Percentiles rank a stretch among this genome's conserved stretches.
phyloP scores from a whole-genome alignment of 331 rosid species.

The Pyrus hybrid region DNA sequence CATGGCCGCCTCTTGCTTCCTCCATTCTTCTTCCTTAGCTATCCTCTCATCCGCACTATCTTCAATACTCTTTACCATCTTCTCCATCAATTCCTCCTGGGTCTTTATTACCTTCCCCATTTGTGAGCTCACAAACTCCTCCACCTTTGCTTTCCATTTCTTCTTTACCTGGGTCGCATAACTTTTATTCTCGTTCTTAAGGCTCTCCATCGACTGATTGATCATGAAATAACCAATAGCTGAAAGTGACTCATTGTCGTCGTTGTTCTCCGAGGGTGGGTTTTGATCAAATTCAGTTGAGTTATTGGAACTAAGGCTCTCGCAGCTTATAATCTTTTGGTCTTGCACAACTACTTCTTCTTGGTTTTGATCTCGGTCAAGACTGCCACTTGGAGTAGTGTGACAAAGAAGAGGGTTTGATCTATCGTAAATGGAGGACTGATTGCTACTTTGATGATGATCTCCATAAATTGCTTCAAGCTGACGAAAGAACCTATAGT shows the following conservation, averaged over 20 bases:
- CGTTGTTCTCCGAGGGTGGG: constrained; percentile 52
- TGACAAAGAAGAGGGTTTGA: constrained; percentile 4
- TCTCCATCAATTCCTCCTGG: constrained; percentile 68
- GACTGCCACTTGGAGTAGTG: background rate
- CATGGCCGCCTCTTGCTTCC: constrained; percentile 42
- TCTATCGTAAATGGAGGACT: background rate
- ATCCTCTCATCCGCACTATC: constrained; percentile 50
- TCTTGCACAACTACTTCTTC: background rate
- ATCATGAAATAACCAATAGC: constrained; percentile 29
- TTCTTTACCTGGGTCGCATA: constrained; percentile 16
- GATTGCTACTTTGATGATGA: constrained; percentile 16
- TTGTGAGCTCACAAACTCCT: constrained; percentile 48
- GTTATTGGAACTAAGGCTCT: constrained; percentile 46
- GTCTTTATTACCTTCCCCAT: constrained; percentile 57
- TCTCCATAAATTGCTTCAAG: constrained; percentile 70
- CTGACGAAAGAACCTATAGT: constrained; percentile 78
- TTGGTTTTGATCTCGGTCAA: constrained; percentile 20
- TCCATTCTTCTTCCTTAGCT: constrained; percentile 49
- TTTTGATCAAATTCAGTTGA: constrained; percentile 54
- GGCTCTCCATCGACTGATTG: constrained; percentile 19
- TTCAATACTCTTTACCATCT: constrained; percentile 49
- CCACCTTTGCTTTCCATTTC: constrained; percentile 50
- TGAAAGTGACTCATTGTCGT: constrained; percentile 22
- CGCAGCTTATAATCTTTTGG: constrained; percentile 18
- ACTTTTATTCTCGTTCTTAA: background rate